Evolutionary conservation across 192 early-diverging fungal species (phyloP).

Genomic region (Thamnidium elegans): DNA sequence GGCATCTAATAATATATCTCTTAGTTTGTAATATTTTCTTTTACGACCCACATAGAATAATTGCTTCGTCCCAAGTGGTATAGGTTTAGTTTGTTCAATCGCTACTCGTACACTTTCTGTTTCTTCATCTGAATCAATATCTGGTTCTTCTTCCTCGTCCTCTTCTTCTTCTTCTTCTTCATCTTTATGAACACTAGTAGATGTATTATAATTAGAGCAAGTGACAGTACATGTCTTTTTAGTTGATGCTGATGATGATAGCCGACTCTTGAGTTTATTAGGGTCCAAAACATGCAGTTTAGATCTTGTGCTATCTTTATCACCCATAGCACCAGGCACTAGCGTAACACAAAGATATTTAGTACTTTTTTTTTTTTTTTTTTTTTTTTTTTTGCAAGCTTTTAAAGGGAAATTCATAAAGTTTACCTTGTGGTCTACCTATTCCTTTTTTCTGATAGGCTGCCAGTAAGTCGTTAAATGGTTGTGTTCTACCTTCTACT

Average conservation of each 20-base stretch:
- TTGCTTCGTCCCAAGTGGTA: conserved; percentile 55
- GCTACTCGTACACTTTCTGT: conserved; percentile 64
- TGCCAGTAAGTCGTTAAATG: conserved; percentile 78
- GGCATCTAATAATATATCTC: conserved; percentile 66
- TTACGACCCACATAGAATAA: conserved; percentile 53
- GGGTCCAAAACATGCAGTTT: neutral
- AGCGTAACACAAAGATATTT: neutral
- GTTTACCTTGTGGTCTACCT: conserved; percentile 55
- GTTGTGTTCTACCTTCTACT: conserved; percentile 79
- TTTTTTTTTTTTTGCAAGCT: neutral
- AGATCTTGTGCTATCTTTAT: neutral
- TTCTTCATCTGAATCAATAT: conserved; percentile 68
- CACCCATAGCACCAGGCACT: neutral
- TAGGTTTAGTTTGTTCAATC: conserved; percentile 57
- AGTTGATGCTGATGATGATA: no score
- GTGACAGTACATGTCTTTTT: neutral
- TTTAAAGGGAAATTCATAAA: no score
- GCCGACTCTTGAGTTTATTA: no score
- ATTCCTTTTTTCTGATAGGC: conserved; percentile 75
- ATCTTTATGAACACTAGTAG: no score
- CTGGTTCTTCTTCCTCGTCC: conserved; percentile 41
- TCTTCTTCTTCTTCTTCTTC: neutral
- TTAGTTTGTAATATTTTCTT: conserved; percentile 57
- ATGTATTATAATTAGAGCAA: neutral
- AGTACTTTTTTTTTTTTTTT: neutral